Conservation (phyloP, 2,329 filamentous ascomycete genomes). For the Arthrobotrys iridis region DNA sequence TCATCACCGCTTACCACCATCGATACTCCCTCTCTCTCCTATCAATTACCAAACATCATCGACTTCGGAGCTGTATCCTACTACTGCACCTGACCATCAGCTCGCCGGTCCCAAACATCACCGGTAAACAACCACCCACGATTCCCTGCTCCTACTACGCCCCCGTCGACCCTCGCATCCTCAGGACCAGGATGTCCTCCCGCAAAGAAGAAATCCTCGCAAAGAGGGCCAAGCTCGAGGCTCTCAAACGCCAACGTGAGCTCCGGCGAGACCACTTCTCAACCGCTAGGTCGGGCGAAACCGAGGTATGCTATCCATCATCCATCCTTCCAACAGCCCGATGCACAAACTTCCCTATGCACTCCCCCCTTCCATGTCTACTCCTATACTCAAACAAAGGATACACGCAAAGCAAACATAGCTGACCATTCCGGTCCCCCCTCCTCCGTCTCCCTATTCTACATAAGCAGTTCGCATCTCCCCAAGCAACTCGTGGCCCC, state of each 20-base stretch:
- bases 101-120: neutral
- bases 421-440: slow-evolving; percentile 34
- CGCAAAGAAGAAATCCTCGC: slow-evolving; percentile 95
- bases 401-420: slow-evolving; percentile 10
- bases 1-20: slow-evolving; percentile 1
- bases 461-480: slow-evolving; percentile 46
- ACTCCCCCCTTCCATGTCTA: neutral
- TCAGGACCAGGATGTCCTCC: slow-evolving; percentile 66
- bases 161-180: slow-evolving; percentile 26
- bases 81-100: neutral
- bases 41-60: neutral
- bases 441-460: neutral
- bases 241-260: slow-evolving; percentile 85
- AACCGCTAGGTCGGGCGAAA: slow-evolving; percentile 73
- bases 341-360: neutral
- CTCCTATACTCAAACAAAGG: neutral
- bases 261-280: slow-evolving; percentile 78
- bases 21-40: neutral
- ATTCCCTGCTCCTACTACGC: slow-evolving; percentile 52
- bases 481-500: slow-evolving; percentile 37
- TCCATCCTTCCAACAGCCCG: neutral
- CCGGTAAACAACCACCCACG: neutral
- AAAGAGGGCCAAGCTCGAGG: slow-evolving; percentile 95
- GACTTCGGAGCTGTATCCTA: neutral
- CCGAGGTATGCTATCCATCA: slow-evolving; percentile 74